Evolutionary conservation across 2,329 filamentous ascomycete genomes (phyloP).

Genomic region (Aspergillus sp.): DNA sequence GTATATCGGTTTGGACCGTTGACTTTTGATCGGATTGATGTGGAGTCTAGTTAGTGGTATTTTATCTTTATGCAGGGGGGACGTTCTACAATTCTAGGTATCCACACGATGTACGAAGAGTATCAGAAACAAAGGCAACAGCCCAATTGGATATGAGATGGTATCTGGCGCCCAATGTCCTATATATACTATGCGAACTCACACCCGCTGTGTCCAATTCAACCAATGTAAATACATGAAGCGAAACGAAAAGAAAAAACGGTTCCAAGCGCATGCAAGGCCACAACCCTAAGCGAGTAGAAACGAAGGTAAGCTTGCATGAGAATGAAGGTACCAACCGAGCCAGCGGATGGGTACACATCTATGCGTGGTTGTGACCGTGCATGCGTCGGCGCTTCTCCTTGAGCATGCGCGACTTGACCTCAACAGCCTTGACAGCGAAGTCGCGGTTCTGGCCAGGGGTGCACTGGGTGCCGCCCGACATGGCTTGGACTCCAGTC

Average conservation of each 20-base stretch:
- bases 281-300: not conserved
- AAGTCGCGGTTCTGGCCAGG: slow-evolving; percentile 35
- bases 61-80: too few species aligned
- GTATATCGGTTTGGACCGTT: too few species aligned
- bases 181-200: not conserved
- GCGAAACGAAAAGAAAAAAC: not conserved
- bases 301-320: slow-evolving; percentile 14
- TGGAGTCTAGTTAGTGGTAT: too few species aligned
- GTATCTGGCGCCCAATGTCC: not conserved
- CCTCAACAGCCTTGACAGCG: slow-evolving; percentile 20
- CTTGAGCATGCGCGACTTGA: slow-evolving; percentile 27
- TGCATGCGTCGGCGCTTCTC: slow-evolving; percentile 29
- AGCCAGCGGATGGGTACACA: slow-evolving; percentile 18
- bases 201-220: not conserved
- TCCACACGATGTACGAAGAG: too few species aligned
- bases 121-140: not conserved
- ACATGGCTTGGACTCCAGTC: slow-evolving; percentile 52
- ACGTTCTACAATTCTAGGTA: too few species aligned
- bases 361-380: slow-evolving; percentile 24
- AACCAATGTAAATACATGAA: slow-evolving; percentile 1
- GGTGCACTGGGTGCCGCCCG: slow-evolving; percentile 55
- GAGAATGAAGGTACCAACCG: slow-evolving; percentile 1
- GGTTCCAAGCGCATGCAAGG: not conserved
- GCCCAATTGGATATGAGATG: not conserved
- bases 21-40: too few species aligned